A percentile compares a stretch with the other conserved stretches of the same genome.
Evolutionary conservation across 192 early-diverging fungal genomes (phyloP).

Genomic region (Coemansia aciculifera): DNA sequence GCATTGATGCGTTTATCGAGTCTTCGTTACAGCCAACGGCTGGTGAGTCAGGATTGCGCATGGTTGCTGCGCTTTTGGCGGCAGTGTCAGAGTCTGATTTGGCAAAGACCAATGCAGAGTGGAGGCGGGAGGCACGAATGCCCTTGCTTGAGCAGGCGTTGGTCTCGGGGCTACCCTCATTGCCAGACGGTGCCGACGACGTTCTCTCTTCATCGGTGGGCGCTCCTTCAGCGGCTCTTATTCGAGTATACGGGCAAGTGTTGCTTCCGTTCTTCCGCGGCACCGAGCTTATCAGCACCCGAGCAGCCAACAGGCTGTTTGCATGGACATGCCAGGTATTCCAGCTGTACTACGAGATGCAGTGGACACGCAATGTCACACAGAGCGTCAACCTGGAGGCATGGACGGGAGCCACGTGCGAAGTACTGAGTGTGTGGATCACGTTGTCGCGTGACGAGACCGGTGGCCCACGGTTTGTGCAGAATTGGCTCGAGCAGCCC

Average conservation of each 20-base stretch:
- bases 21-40: slow-evolving; percentile 3
- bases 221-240: slow-evolving; percentile 12
- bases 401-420: slow-evolving; percentile 22
- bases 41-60: background rate
- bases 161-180: slow-evolving; percentile 2
- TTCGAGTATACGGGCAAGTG: slow-evolving; percentile 24
- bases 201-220: background rate
- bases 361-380: slow-evolving; percentile 7
- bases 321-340: slow-evolving; percentile 37
- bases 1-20: slow-evolving; percentile 30
- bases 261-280: slow-evolving; percentile 26
- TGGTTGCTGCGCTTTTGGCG: slow-evolving; percentile 20
- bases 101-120: slow-evolving; percentile 7
- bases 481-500: slow-evolving; percentile 24
- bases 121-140: slow-evolving; percentile 20
- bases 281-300: slow-evolving; percentile 3
- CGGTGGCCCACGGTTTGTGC: slow-evolving; percentile 36
- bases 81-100: slow-evolving; percentile 27
- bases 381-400: background rate
- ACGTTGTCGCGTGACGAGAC: slow-evolving; percentile 22
- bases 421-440: slow-evolving; percentile 35
- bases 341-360: slow-evolving; percentile 17
- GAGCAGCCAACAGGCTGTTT: slow-evolving; percentile 12
- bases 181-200: background rate
- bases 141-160: slow-evolving; percentile 12